phyloP scores from a whole-genome alignment of 2,329 filamentous ascomycete species.

The Aspergillus neoniger region DNA sequence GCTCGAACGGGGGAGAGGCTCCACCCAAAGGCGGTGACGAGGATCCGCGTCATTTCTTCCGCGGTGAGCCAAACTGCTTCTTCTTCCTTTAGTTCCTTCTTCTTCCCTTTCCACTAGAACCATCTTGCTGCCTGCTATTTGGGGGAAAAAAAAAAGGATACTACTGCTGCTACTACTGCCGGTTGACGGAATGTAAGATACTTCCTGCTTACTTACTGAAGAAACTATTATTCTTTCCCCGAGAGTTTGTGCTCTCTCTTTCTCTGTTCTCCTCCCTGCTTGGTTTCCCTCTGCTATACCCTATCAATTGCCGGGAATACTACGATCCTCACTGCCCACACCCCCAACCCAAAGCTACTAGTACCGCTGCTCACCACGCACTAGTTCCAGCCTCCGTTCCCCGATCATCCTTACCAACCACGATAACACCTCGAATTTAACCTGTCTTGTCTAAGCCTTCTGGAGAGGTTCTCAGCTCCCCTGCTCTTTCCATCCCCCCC shows the following conservation, averaged over 20 bases:
- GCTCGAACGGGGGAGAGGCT: background rate
- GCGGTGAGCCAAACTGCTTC: constrained; percentile 14
- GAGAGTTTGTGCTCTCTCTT: no score
- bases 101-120: constrained; percentile 2
- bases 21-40: constrained; percentile 25
- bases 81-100: constrained; percentile 10
- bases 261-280: no score
- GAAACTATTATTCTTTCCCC: no score
- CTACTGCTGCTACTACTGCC: background rate
- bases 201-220: background rate
- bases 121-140: constrained; percentile 2
- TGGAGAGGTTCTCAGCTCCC: background rate
- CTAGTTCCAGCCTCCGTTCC: background rate
- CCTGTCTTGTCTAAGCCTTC: constrained; percentile 1
- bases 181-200: background rate
- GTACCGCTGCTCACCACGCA: background rate
- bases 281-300: background rate
- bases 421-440: constrained; percentile 2
- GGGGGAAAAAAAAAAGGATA: no score
- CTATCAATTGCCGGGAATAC: no score
- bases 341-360: background rate
- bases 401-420: constrained; percentile 10
- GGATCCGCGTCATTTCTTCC: constrained; percentile 25
- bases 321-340: background rate
- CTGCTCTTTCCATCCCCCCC: constrained; percentile 7